Percentiles rank a stretch among this genome's conserved stretches.
phyloP scores from a whole-genome alignment of 805 yeast species.

The Wickerhamiella sorbophila region DNA sequence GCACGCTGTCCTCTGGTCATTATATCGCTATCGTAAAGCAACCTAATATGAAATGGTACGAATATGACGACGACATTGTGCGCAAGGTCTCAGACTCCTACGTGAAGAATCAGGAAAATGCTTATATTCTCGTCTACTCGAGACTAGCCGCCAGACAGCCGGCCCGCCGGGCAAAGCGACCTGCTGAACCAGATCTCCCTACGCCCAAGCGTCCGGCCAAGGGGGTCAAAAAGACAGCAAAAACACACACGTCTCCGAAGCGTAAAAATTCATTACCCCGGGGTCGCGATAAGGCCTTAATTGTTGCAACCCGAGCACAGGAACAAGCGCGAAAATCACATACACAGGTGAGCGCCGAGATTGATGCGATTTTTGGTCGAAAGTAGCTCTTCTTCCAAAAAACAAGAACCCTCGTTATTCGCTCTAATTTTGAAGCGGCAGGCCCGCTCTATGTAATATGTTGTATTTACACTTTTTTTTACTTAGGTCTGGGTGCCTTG shows the following conservation, averaged over 20 bases:
- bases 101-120: constrained; percentile 72
- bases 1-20: constrained; percentile 86
- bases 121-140: constrained; percentile 79
- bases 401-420: too few species aligned
- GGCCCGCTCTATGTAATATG: not conserved
- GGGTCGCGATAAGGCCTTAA: not conserved
- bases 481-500: not conserved
- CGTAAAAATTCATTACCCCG: not conserved
- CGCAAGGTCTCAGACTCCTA: constrained; percentile 55
- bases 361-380: constrained; percentile 1
- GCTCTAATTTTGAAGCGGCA: not conserved
- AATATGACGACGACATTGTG: constrained; percentile 86
- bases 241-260: not conserved
- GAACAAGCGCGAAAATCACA: not conserved
- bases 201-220: not conserved
- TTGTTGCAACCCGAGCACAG: not conserved
- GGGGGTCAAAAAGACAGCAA: not conserved
- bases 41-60: constrained; percentile 85
- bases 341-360: not conserved
- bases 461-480: not conserved
- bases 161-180: constrained; percentile 2
- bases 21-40: constrained; percentile 83
- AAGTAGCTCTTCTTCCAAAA: too few species aligned
- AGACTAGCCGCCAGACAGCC: constrained; percentile 26
- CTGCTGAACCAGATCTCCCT: not conserved